Conservation (phyloP, 2,329 filamentous ascomycete species). For the Stemphylium vesicarium region DNA sequence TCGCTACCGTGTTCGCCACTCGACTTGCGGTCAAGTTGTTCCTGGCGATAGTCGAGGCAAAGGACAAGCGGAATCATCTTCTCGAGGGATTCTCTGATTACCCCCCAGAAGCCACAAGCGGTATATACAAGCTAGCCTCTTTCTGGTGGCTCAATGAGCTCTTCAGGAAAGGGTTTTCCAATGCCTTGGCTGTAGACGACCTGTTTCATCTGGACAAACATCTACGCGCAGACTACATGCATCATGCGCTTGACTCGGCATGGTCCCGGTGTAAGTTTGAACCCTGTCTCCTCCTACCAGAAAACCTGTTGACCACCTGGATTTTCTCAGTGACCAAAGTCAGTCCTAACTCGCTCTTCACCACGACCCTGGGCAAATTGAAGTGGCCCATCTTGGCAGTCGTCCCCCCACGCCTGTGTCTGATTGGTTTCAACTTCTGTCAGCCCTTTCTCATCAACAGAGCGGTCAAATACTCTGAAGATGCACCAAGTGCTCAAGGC, state of each 20-base stretch:
- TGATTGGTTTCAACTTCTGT: conserved; percentile 48
- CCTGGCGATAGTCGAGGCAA: conserved; percentile 54
- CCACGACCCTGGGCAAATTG: conserved; percentile 32
- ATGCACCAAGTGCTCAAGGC: conserved; percentile 20
- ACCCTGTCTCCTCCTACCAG: not conserved
- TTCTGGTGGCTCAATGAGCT: conserved; percentile 64
- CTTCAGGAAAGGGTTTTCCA: conserved; percentile 57
- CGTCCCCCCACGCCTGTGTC: conserved; percentile 34
- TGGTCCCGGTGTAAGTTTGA: conserved; percentile 51
- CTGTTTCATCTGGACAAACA: conserved; percentile 55
- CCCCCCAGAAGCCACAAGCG: conserved; percentile 60
- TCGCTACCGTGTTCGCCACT: conserved; percentile 53
- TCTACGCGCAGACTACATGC: conserved; percentile 51
- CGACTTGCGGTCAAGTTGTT: conserved; percentile 53
- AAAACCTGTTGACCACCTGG: conserved; percentile 4
- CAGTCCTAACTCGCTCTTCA: conserved; percentile 34
- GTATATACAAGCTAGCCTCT: conserved; percentile 56
- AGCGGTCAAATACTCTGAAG: conserved; percentile 37
- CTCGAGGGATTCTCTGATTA: conserved; percentile 47
- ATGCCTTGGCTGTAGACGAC: conserved; percentile 53
- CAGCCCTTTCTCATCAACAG: conserved; percentile 47
- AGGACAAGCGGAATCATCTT: conserved; percentile 54
- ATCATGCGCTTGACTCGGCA: conserved; percentile 44
- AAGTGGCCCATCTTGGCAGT: conserved; percentile 42
- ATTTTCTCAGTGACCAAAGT: conserved; percentile 17